Conservation (phyloP, 441 rosid species). For the Euphorbia neoarborescens region DNA sequence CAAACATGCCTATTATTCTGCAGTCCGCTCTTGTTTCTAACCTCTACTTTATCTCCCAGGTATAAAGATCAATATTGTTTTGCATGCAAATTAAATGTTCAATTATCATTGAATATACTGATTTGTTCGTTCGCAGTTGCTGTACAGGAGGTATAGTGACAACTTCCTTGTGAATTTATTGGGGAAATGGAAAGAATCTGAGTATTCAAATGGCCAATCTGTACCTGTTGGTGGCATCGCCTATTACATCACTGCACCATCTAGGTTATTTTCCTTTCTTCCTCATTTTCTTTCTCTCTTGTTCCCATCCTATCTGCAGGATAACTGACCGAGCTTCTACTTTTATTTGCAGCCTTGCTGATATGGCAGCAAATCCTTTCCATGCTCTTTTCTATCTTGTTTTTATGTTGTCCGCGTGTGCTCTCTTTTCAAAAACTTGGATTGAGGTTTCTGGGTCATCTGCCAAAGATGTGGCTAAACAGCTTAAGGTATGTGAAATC, state of each 20-base stretch:
- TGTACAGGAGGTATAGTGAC: slow-evolving; percentile 61
- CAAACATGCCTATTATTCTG: slow-evolving; percentile 75
- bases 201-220: slow-evolving; percentile 70
- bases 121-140: slow-evolving; percentile 36
- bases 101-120: background rate
- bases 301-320: background rate
- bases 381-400: slow-evolving; percentile 84
- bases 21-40: slow-evolving; percentile 94
- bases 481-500: slow-evolving; percentile 56
- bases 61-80: slow-evolving; percentile 10
- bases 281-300: background rate
- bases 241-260: slow-evolving; percentile 73
- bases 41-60: slow-evolving; percentile 92
- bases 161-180: slow-evolving; percentile 72
- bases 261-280: slow-evolving; percentile 37
- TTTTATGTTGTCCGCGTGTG: slow-evolving; percentile 81
- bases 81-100: background rate
- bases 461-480: slow-evolving; percentile 89
- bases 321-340: background rate
- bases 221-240: slow-evolving; percentile 88
- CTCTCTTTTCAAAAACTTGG: slow-evolving; percentile 92
- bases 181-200: slow-evolving; percentile 88
- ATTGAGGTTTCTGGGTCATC: slow-evolving; percentile 96
- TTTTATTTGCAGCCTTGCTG: slow-evolving; percentile 49
- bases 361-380: slow-evolving; percentile 87